Evolutionary conservation across 2,329 filamentous ascomycete genomes (phyloP).

Genomic region (Cladosporium sp.): DNA sequence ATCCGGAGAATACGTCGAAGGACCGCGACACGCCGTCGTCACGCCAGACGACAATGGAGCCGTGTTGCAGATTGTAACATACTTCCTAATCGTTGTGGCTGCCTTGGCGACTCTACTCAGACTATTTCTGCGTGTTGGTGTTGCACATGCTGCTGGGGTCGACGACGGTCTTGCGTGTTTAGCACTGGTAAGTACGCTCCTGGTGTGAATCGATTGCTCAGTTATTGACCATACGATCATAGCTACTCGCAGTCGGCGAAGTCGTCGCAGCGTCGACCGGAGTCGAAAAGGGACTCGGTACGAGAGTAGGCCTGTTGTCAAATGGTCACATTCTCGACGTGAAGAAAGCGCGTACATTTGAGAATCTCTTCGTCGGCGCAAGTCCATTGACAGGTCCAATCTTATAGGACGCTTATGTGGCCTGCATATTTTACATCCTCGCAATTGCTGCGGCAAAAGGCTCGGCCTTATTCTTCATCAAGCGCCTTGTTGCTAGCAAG

Average conservation of each 20-base stretch:
- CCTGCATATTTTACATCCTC: neutral
- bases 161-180: neutral
- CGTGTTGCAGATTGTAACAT: neutral
- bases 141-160: neutral
- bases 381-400: neutral
- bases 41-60: neutral
- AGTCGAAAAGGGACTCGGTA: neutral
- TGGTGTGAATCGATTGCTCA: neutral
- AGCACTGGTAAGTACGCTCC: neutral
- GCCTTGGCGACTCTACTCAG: neutral
- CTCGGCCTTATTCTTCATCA: neutral
- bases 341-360: neutral
- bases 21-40: neutral
- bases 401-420: neutral
- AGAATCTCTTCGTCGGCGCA: neutral
- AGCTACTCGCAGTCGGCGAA: neutral
- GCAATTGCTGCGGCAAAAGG: neutral
- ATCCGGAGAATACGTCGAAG: neutral
- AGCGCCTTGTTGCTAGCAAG: neutral
- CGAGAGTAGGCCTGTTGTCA: neutral
- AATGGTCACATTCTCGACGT: neutral
- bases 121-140: neutral
- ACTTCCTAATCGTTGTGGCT: neutral
- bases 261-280: neutral
- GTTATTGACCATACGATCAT: neutral